Evolutionary conservation across 225 moss, liverwort and hornwort species (phyloP), one percentile per base, ranked within the genome.

Genomic region (Sphagnum contortum): DNA sequence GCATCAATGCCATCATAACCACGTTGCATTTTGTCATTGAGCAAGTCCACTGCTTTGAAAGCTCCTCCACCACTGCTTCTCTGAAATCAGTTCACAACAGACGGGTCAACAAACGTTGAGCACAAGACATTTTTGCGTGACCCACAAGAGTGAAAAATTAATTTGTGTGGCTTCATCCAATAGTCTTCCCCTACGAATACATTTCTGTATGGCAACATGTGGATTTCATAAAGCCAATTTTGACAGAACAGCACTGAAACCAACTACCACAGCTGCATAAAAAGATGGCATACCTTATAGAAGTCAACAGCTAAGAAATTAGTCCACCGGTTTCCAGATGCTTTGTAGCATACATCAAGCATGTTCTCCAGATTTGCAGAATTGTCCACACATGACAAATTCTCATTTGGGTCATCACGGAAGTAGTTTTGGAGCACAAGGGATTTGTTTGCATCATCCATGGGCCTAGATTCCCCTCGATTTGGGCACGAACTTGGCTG

Each of bases 1-100:
- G 80, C 76, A 53, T 69, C 48, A 44, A 76, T 74, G 64, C 51
- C 80, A 48, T 69, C 65, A 65, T 81, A 81, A 55, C 81, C 69
- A 11, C 76, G 73, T 47, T 76, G 70, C 5, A 79, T 5, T 60
- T 81, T 71, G 8, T 78, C 76, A 66, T 85, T 85, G n/a, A 85
- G 66, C 62, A 75, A 77, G 56, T 85, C 81, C 0, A 78, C 48
- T 49, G 78, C 78, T 57, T 81, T 68, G 57, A 85, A 79, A 8
- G 71, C 66, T 62, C 85, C 85, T 62, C 81, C 81, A 12, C 81
- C 81, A 5, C 71, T 76, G 72, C 85, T 85, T 75, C 59, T 76
- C 85, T 84, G 84, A 64, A 57, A 47, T 4, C 55, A 8, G 0
- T 2, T 3, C 12, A 5, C 3, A 48, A 12, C 3, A 50, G 11